Percentiles rank a stretch among this genome's conserved stretches.
Evolutionary conservation across 371 early-diverging fungal genomes (phyloP).

Genomic region (Thermomucor indicae-seudaticae): DNA sequence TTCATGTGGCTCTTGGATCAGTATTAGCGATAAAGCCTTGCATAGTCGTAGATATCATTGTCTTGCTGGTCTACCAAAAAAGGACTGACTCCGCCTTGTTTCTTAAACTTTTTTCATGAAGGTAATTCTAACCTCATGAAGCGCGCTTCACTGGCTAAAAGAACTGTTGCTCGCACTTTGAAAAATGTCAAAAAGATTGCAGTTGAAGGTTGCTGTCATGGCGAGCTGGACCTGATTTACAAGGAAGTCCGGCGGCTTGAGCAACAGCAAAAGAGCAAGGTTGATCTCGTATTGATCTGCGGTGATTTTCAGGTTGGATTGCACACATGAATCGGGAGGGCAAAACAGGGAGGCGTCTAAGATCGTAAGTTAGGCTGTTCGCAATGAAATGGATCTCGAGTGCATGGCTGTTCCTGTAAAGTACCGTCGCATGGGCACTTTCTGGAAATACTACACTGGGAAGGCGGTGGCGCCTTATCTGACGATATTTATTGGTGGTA

Average conservation of each 20-base stretch:
- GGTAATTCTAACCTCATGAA: no score
- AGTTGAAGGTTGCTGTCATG: conserved; percentile 93
- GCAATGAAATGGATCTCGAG: conserved; percentile 80
- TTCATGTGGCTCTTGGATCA: no score
- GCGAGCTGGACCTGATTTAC: conserved; percentile 89
- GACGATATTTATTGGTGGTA: conserved; percentile 96
- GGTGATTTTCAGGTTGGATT: conserved; percentile 99
- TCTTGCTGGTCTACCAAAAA: no score
- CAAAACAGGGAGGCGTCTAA: no score
- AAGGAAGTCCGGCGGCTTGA: conserved; percentile 58
- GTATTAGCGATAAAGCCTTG: no score
- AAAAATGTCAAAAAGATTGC: no score
- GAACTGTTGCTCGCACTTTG: no score
- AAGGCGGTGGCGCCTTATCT: conserved; percentile 73
- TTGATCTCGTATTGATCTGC: conserved; percentile 92
- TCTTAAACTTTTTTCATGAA: no score
- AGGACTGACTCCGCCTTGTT: no score
- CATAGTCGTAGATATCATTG: no score
- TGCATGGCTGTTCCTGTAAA: conserved; percentile 81
- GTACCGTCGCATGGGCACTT: conserved; percentile 77
- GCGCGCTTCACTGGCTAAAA: no score
- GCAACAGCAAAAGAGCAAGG: conserved; percentile 42
- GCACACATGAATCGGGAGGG: no score
- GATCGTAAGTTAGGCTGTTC: conserved; percentile 57
- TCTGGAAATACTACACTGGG: conserved; percentile 93